Evolutionary conservation across 371 early-diverging fungal species (phyloP), one percentile per base, ranked within the genome.

Genomic region (Fennellomyces sp.): DNA sequence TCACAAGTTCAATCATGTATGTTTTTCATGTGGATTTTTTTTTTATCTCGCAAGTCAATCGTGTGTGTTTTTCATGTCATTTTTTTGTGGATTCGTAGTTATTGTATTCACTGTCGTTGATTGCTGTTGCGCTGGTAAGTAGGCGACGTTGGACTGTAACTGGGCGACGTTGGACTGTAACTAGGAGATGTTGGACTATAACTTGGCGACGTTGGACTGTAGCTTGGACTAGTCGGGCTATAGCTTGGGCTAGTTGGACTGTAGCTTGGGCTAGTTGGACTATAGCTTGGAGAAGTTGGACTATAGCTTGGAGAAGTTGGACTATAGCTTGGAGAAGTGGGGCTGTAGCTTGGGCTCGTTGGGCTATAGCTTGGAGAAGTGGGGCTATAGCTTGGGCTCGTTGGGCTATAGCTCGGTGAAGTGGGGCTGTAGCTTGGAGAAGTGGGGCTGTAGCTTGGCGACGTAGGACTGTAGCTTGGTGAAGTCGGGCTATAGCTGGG

Each of bases 241-340:
- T 95, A 95, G 30, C 71, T 69, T 19, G 91, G 92, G 21, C 78
- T 77, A 5, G 92, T 89, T 17, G 94, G 93, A 4, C 81, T 76
- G 56, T 91, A 90, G 17, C 82, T 78, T 7, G 93, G 92, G 54
- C 78, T 76, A 17, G 92, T 88, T 2, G 96, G 92, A 51, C 77
- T 74, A 65, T 87, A 92, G 52, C 81, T 78, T 28, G 93, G 92
- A 13, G 77, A 73, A 5, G 88, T 90, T 4, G 91, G 93, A 5
- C 80, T 73, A 54, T 94, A 93, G 26, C 82, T 79, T 3, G 93
- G 91, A 10, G 72, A 76, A 4, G 92, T 91, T 13, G 94, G 91
- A 12, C 87, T 84, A 58, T 88, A 90, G 51, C 76, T 72, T 15
- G 87, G 88, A 11, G 75, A 75, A 2, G 87, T 85, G 13, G 88